Base-by-base conservation (phyloP, 2,329 filamentous ascomycete genomes). In the Talaromyces albobiverticillius region DNA sequence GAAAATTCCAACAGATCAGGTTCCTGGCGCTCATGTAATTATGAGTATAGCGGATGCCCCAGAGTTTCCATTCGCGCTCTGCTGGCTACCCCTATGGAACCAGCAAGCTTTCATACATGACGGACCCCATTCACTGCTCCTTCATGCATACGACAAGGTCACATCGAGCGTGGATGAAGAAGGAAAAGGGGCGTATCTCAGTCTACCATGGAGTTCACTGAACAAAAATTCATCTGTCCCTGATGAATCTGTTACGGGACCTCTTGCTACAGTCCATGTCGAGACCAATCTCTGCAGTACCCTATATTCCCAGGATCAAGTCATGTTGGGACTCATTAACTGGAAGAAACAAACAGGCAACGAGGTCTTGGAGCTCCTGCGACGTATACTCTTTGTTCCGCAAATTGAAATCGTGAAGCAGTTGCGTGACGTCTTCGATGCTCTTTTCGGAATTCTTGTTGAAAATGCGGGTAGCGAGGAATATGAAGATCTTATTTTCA, bases 321-420 rank as follows among this genome's bases (percentile, higher is more conserved):
- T 88, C 14, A 82, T 99, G 10, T 76, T 96, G 16, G 88, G 90
- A 14, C 77, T 99, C 23, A 74, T 97, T 31, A 89, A 87, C 62
- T 97, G 94, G 94, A 90, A 85, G 65, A 87, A 93, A 11, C 80
- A 86, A 38, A 79, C 86, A 0, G 81, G 85, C 43, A 84, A 86
- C 25, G 85, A 92, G 32, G 79, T 97, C 1, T 79, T 89, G 1
- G 80, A 84, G 22, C 76, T 95, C 1, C 75, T 99, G 40, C 88
- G 88, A 67, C 86, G 92, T 61, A 83, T 97, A 46, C 86, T 92
- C 18, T 97, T 97, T 61, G 92, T 99, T 0, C 89, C 94, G 0
- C 94, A 99, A 68, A 96, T 97, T 53, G 95, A 99, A 72, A 89
- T 99, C 31, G 94, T 99, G 58, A 99, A 97, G 75, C 81, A 97